Evolutionary conservation across 1,139 yeast genomes (phyloP), one percentile per base, ranked within the genome.

Genomic region (Kluyveromyces marxianus): DNA sequence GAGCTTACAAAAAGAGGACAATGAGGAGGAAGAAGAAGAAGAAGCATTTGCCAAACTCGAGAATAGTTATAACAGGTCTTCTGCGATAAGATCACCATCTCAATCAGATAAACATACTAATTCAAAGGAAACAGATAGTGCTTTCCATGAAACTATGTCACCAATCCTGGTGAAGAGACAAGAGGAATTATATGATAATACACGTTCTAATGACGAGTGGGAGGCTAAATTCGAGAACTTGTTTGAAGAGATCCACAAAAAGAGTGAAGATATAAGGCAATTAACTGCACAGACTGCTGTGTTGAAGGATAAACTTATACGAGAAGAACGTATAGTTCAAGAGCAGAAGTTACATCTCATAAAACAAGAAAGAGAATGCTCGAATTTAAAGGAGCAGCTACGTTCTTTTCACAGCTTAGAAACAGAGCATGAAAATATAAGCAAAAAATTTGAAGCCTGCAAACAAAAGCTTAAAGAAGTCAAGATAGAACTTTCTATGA

Each of bases 391-490:
- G 14, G 29, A 36, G 25, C 6, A 39, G 28, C n/a, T 29, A 28
- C 25, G 25, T 8, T 24, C 36, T 25, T 36, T 21, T n/a, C 59
- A 63, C 2, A 72, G 69, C 43, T 61, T 78, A 8, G 54, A 64
- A 8, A 49, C 48, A 6, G 59, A 62, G 38, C 68, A 73, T 1
- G 57, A 68, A n/a, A 53, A 38, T 27, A 43, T 61, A 21, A 59
- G 55, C 37, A 50, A 42, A 30, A 56, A 51, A 39, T 44, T 58
- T 4, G 51, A 47, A 27, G 14, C 42, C 8, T 31, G 44, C 28
- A 37, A 33, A 24, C 38, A 33, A 25, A 41, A 44, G 25, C 44
- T 47, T 24, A 44, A 48, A 30, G 61, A 58, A 42, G 39, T 49
- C 8, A 50, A 51, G 32, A 58, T 58, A 47, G 66, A 62, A 44